Conservation (phyloP, 495 filamentous ascomycete species). For the Hyaloscypha variabilis region DNA sequence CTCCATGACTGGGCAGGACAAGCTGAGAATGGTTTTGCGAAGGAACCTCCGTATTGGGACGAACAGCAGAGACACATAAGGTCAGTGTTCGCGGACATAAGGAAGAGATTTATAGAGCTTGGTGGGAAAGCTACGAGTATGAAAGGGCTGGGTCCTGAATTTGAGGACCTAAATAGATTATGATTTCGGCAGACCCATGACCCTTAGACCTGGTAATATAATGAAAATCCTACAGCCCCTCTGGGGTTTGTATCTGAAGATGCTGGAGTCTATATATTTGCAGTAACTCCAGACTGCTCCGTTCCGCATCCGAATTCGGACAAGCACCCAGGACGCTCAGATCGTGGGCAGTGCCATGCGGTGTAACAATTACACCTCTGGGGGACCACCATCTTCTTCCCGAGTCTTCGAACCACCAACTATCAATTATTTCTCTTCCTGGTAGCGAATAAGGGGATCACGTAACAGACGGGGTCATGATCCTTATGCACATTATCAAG, state of each 20-base stretch:
- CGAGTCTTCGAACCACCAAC: not conserved
- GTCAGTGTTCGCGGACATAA: slow-evolving; percentile 54
- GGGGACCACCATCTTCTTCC: not conserved
- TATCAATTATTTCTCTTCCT: not conserved
- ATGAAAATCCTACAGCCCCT: too few species aligned
- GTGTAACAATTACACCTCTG: not conserved
- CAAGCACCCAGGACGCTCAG: too few species aligned
- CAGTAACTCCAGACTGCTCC: too few species aligned
- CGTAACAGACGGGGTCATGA: not conserved
- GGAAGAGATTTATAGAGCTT: slow-evolving; percentile 40
- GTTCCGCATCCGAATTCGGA: too few species aligned
- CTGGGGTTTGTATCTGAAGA: too few species aligned
- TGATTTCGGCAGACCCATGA: not conserved
- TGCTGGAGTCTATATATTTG: too few species aligned
- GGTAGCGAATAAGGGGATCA: not conserved
- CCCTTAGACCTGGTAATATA: not conserved
- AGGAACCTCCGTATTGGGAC: slow-evolving; percentile 68
- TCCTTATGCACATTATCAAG: not conserved
- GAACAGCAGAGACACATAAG: slow-evolving; percentile 67
- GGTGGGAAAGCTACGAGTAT: slow-evolving; percentile 45
- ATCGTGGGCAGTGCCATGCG: not conserved
- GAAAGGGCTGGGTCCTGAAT: slow-evolving; percentile 64
- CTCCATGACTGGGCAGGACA: slow-evolving; percentile 46
- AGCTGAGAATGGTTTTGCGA: slow-evolving; percentile 43
- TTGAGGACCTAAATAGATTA: slow-evolving; percentile 38